These are phyloP conservation scores for Aspergillus avenaceus DNA, from an alignment of 495 filamentous ascomycete genomes.

Conservation along the genomic window DNA sequence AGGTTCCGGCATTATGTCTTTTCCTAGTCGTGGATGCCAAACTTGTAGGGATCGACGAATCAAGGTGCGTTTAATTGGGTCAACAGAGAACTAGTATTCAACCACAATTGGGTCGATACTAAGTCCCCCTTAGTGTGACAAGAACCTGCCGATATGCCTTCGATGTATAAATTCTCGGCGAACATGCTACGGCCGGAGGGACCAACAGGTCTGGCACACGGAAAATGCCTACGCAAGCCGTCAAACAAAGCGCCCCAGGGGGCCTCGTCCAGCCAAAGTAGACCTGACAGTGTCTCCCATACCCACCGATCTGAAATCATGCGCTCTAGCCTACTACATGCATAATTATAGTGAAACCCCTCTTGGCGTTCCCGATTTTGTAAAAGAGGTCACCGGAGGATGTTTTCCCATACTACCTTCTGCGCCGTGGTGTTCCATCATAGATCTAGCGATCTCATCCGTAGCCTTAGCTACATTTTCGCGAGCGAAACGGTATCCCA, in stretches of 20 bases:
- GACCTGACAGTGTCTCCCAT: background rate
- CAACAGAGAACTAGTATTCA: background rate
- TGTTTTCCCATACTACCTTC: background rate
- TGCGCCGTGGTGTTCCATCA: background rate
- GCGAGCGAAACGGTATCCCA: background rate
- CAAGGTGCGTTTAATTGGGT: background rate
- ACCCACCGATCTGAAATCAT: background rate
- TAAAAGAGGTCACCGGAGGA: background rate
- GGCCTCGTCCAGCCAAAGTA: background rate
- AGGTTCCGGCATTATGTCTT: background rate
- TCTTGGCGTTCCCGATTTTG: background rate
- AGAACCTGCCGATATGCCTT: background rate
- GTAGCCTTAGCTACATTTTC: background rate
- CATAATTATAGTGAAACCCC: background rate
- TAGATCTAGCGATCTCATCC: background rate
- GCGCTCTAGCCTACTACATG: background rate
- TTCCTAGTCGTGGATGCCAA: background rate
- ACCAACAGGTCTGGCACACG: background rate
- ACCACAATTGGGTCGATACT: background rate
- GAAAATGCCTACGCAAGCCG: background rate
- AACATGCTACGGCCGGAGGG: background rate
- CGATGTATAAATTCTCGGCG: constrained; percentile 1
- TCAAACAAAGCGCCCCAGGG: background rate
- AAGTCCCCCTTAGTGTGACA: background rate
- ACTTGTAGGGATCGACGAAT: background rate